Percentiles rank a stretch among this genome's conserved stretches.
Conservation (phyloP, 1,284 basidiomycete genomes). For the Rhodotorula sp. region DNA sequence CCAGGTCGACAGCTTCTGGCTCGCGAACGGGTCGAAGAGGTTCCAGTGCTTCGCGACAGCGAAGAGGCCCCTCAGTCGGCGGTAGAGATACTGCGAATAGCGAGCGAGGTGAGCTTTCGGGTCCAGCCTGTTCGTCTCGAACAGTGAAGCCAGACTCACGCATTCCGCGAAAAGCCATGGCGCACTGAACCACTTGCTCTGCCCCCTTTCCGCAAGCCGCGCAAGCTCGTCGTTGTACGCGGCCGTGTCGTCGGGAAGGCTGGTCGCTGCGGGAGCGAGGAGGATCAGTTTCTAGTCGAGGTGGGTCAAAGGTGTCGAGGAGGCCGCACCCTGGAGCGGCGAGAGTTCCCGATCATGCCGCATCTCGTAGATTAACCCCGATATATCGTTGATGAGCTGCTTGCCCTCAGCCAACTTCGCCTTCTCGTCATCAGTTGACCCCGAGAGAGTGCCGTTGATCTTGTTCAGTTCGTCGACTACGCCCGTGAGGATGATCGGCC, state of each 20-base stretch:
- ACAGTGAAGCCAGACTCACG: conserved; percentile 45
- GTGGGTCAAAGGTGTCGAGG: not conserved
- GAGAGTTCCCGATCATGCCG: conserved; percentile 70
- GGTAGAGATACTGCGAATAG: conserved; percentile 62
- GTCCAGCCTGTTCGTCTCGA: too few relatives aligned
- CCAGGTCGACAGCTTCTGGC: conserved; percentile 80
- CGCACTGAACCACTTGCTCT: conserved; percentile 82
- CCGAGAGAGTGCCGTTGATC: conserved; percentile 43
- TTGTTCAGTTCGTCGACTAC: conserved; percentile 70
- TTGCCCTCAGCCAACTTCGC: conserved; percentile 66
- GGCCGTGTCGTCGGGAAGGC: conserved; percentile 55
- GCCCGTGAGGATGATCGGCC: conserved; percentile 84
- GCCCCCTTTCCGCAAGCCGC: conserved; percentile 54
- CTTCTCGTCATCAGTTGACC: conserved; percentile 47
- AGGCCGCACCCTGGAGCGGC: conserved; percentile 44
- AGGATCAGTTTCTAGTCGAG: not conserved
- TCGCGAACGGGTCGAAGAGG: conserved; percentile 77
- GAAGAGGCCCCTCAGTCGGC: conserved; percentile 74
- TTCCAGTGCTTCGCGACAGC: conserved; percentile 69
- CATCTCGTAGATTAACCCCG: conserved; percentile 77
- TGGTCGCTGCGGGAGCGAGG: conserved; percentile 1
- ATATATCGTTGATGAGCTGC: conserved; percentile 71
- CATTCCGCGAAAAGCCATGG: conserved; percentile 95
- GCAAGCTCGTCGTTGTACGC: conserved; percentile 73
- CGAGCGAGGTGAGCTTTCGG: not conserved